These are phyloP conservation scores for Epichloe uncinata DNA, from an alignment of 2,329 filamentous ascomycete species.

Conservation along the genomic window DNA sequence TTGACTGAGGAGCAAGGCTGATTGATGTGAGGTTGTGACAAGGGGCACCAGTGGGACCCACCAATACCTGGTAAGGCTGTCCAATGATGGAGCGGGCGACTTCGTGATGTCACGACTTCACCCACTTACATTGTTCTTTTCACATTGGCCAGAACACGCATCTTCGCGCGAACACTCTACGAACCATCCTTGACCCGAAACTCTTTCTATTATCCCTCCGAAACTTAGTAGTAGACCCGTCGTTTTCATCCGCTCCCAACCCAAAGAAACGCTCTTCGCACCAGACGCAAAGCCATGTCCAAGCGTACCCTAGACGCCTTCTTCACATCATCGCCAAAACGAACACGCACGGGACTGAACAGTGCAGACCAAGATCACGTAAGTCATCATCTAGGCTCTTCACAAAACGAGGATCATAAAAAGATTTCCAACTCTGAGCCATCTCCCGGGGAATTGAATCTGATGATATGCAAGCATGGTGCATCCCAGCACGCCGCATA, in stretches of 20 bases:
- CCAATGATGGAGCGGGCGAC: not conserved
- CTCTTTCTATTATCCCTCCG: too few relatives aligned
- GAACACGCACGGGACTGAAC: constrained; percentile 2
- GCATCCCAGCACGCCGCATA: constrained; percentile 30
- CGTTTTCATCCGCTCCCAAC: too few relatives aligned
- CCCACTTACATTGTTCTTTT: not conserved
- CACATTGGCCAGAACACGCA: not conserved
- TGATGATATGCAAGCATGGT: not conserved
- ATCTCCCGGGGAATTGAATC: not conserved
- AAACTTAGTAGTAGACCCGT: too few relatives aligned
- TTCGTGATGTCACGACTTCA: constrained; percentile 4
- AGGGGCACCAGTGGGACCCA: not conserved
- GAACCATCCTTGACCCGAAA: too few relatives aligned
- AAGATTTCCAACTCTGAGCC: not conserved
- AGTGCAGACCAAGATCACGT: not conserved
- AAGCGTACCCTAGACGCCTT: constrained; percentile 54
- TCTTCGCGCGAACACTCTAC: not conserved
- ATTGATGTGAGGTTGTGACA: too few relatives aligned
- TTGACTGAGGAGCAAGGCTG: too few relatives aligned
- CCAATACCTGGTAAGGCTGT: not conserved
- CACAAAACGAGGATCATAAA: accelerated
- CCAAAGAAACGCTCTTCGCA: not conserved
- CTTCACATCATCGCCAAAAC: constrained; percentile 31
- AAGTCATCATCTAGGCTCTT: not conserved
- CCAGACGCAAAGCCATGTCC: constrained; percentile 6